These are phyloP conservation scores for Vanderwaltozyma verrucispora DNA, from an alignment of 805 yeast species.

Conservation along the genomic window DNA sequence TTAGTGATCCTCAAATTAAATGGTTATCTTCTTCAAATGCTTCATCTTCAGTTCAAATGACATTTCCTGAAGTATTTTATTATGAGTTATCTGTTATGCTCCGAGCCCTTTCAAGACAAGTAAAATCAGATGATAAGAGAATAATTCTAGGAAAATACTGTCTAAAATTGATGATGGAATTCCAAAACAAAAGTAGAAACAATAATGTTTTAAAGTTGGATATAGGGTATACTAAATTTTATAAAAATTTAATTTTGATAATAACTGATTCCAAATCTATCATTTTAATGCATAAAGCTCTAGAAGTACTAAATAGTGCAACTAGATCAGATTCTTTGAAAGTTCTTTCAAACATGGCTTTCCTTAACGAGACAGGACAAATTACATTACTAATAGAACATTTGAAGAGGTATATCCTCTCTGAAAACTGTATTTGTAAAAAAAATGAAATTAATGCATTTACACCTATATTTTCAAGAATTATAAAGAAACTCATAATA, in stretches of 20 bases:
- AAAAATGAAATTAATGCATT: background rate
- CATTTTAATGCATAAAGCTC: constrained; percentile 3
- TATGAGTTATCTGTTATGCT: constrained; percentile 21
- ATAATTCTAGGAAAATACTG: constrained; percentile 14
- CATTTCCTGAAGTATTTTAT: constrained; percentile 19
- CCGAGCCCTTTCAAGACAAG: too few species aligned
- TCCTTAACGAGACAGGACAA: constrained; percentile 5
- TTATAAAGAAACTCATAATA: constrained; percentile 1
- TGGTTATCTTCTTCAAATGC: constrained; percentile 16
- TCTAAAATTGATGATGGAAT: constrained; percentile 10
- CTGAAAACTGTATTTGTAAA: background rate
- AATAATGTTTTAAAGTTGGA: too few species aligned
- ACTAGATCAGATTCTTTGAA: background rate
- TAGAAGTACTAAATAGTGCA: constrained; percentile 2
- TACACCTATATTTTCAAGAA: constrained; percentile 4
- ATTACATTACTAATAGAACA: too few species aligned
- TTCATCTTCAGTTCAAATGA: constrained; percentile 1
- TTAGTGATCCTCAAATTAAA: constrained; percentile 11
- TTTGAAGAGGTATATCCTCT: background rate
- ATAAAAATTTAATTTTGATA: constrained; percentile 10
- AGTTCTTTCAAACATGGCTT: constrained; percentile 9
- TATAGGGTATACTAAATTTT: constrained; percentile 5
- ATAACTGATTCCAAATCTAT: constrained; percentile 14
- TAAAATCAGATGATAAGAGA: constrained; percentile 2
- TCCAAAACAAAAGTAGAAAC: background rate